phyloP scores from a whole-genome alignment of 1,284 basidiomycete species.

The Tilletia setariae region DNA sequence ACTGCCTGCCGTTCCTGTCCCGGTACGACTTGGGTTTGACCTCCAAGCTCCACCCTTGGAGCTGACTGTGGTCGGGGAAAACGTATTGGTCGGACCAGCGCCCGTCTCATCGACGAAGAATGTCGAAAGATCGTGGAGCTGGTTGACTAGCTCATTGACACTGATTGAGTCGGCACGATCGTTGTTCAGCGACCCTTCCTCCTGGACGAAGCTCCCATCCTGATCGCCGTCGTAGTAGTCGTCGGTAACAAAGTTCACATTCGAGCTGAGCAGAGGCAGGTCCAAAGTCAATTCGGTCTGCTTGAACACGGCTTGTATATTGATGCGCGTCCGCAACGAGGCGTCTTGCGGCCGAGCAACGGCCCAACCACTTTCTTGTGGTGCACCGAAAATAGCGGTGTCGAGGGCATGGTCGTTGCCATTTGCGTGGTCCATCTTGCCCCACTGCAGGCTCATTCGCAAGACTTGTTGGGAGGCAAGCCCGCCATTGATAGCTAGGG shows the following conservation, averaged over 20 bases:
- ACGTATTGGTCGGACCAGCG: background rate
- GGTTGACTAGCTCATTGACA: conserved; percentile 45
- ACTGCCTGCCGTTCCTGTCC: background rate
- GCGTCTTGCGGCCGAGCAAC: conserved; percentile 44
- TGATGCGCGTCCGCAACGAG: conserved; percentile 41
- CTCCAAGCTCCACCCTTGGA: background rate
- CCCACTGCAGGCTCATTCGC: conserved; percentile 65
- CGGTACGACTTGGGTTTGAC: background rate
- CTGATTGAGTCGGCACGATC: conserved; percentile 14
- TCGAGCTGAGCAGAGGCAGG: conserved; percentile 33
- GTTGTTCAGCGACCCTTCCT: conserved; percentile 28
- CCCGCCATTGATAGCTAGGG: conserved; percentile 70
- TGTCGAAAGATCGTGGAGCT: conserved; percentile 48
- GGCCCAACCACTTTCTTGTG: conserved; percentile 47
- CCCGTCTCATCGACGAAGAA: conserved; percentile 40
- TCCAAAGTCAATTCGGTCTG: conserved; percentile 46
- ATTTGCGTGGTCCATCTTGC: conserved; percentile 25
- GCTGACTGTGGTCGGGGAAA: background rate
- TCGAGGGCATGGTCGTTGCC: conserved; percentile 35
- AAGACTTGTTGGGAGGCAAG: conserved; percentile 77
- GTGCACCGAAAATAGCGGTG: conserved; percentile 41
- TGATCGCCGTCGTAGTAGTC: conserved; percentile 32
- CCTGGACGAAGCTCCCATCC: conserved; percentile 23
- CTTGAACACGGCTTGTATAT: conserved; percentile 43
- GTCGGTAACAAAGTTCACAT: conserved; percentile 45